Base-by-base conservation (phyloP, 2,329 filamentous ascomycete species). In the Stagonosporopsis cucurbitacearum region DNA sequence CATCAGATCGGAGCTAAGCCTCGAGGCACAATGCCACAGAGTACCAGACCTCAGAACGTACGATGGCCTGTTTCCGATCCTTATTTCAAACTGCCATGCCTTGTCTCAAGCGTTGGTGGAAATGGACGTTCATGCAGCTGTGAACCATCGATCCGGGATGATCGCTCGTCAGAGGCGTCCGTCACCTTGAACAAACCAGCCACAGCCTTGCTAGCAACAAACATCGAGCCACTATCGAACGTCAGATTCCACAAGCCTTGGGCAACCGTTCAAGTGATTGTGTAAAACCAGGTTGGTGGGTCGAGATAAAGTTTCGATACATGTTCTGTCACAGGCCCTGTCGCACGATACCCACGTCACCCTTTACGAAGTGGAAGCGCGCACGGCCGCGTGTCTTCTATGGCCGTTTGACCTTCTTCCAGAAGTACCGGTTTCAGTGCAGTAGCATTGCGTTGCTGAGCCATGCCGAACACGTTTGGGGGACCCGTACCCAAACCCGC, bases 341-440 rank as follows among this genome's bases (percentile, higher is more conserved):
- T 41, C 50, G 50, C 54, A 57, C 54, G 49, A 57, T 53, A 37
- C 35, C 35, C 36, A 25, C 32, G 40, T 46, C 45, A 50, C 28
- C 11, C 30, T 22, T 23, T 35, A 11, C 40, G 8, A 32, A 15
- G 23, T 53, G 35, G 33, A 48, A 44, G 44, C 40, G 15, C 35
- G 17, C 35, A 26, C 41, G 41, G 33, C 35, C 54, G 54, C 30
- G 25, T 46, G 40, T 40, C 41, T 35, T 17, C 25, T 32, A 4
- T 28, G 30, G 39, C 4, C 17, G n/a, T 50, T 28, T 45, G 33
- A 25, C 23, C 9, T n/a, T 36, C 20, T 53, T 53, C 50, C 45
- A 57, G 49, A 57, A 57, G 40, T 19, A 42, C 8, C 22, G 50
- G 54, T 46, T 57, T 57, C 54, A 57, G 33, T 15, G 45, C 30